Evolutionary conservation across 2,329 filamentous ascomycete species (phyloP), one percentile per base, ranked within the genome.

Genomic region (Aureobasidium melanogenum): DNA sequence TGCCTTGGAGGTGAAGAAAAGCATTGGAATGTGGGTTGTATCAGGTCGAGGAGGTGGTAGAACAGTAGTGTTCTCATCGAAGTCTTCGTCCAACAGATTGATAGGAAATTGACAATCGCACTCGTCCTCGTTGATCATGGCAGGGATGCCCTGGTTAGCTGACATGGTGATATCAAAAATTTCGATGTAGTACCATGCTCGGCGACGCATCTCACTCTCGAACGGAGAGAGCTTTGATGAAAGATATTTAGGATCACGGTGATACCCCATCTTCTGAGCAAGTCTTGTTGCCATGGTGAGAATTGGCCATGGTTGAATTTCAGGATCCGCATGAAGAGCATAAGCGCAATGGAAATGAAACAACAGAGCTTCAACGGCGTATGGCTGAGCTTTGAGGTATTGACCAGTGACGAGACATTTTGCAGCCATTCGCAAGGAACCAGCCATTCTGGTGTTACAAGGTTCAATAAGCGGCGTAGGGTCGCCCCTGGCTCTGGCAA

Each of bases 171-270:
- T 32, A 36, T 64, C 63, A n/a, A 63, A 54, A 3, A 41, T 36
- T 26, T 54, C 24, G 2, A 63, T 50, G 3, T 36, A 61, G 17
- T 46, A n/a, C 54, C 54, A 64, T 7, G 60, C 38, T 32, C 63
- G 38, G 15, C 63, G 44, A 22, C 63, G 46, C 63, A 64, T 64
- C 36, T 64, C 63, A 19, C 61, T 54, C 14, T 63, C 56, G 39
- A 64, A 64, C 5, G 61, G 57, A 4, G 61, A 41, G 2, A 64
- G 55, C 14, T n/a, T 61, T 7, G 30, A 15, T 9, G 54, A 41
- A 15, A 63, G 22, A 28, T 63, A 56, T 28, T 8, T 24, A 5
- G 63, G 61, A 26, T 64, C 63, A 19, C 61, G 48, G 24, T 64
- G 63, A 32, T 64, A 64, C 3, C 63, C 63, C 43, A 61, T 51